These are phyloP conservation scores for Mortierella sp. DNA, from an alignment of 371 early-diverging fungal species.

Conservation along the genomic window DNA sequence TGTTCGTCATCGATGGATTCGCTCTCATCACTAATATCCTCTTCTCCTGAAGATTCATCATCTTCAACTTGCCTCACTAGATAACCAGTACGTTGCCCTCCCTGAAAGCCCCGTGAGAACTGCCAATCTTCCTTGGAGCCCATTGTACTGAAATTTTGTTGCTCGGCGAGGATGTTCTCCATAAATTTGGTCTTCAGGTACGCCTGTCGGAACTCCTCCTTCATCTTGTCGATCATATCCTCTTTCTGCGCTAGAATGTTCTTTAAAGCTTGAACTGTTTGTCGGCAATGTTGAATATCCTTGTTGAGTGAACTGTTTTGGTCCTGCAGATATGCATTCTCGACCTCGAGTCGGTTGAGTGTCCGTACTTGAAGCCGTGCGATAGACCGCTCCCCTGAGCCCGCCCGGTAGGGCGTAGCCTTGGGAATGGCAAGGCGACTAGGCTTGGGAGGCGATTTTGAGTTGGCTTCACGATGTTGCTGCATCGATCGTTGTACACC, in stretches of 20 bases:
- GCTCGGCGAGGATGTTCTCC: slow-evolving; percentile 29
- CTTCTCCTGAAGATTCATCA: slow-evolving; percentile 3
- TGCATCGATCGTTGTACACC: background rate
- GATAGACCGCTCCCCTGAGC: background rate
- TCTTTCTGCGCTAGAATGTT: slow-evolving; percentile 42
- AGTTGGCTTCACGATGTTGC: background rate
- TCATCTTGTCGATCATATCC: slow-evolving; percentile 27
- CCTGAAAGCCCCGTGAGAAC: background rate
- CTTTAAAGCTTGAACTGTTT: slow-evolving; percentile 42
- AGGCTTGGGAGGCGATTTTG: background rate
- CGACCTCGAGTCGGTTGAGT: slow-evolving; percentile 41
- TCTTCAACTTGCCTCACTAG: background rate
- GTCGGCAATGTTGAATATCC: slow-evolving; percentile 40
- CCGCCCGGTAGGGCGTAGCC: background rate
- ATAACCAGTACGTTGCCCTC: background rate
- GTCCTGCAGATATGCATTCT: slow-evolving; percentile 35
- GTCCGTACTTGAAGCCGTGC: slow-evolving; percentile 12
- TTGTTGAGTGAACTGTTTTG: slow-evolving; percentile 35
- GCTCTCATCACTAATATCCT: slow-evolving; percentile 5
- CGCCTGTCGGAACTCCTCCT: slow-evolving; percentile 22
- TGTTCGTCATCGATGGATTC: slow-evolving; percentile 8
- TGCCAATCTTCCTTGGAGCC: background rate
- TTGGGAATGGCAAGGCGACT: slow-evolving; percentile 9
- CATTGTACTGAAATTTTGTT: slow-evolving; percentile 7
- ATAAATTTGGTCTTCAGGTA: slow-evolving; percentile 36